Conservation (phyloP, 805 yeast genomes). For the Zygotorulaspora florentina region DNA sequence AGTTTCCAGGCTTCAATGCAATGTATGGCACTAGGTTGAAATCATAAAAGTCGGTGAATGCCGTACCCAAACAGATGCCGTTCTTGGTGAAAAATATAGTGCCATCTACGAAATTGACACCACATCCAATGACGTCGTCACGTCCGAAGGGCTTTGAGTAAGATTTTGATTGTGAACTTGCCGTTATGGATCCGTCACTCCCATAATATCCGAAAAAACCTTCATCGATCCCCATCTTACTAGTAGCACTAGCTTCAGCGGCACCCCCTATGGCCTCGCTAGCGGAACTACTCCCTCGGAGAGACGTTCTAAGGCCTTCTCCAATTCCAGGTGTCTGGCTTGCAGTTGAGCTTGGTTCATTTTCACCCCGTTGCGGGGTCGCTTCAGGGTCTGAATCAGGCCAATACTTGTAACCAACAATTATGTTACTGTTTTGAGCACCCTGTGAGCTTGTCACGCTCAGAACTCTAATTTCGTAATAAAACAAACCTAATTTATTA, state of each 20-base stretch:
- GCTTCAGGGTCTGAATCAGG: slow-evolving; percentile 8
- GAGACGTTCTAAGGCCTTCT: slow-evolving; percentile 11
- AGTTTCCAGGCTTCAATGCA: slow-evolving; percentile 38
- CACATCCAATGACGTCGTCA: slow-evolving; percentile 77
- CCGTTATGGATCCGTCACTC: slow-evolving; percentile 28
- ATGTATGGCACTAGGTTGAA: slow-evolving; percentile 44
- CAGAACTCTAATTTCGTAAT: slow-evolving; percentile 29
- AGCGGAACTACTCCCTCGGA: slow-evolving; percentile 12
- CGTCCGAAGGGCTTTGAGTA: slow-evolving; percentile 40
- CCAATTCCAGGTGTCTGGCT: slow-evolving; percentile 9
- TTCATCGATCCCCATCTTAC: slow-evolving; percentile 17
- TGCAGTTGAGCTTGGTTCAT: slow-evolving; percentile 9
- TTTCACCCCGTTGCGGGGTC: slow-evolving; percentile 6
- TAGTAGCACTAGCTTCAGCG: slow-evolving; percentile 9
- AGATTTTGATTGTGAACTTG: slow-evolving; percentile 19
- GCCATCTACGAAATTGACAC: slow-evolving; percentile 62
- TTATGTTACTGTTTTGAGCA: slow-evolving; percentile 26
- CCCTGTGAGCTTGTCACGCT: slow-evolving; percentile 27
- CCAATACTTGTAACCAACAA: slow-evolving; percentile 29
- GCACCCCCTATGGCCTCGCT: slow-evolving; percentile 4
- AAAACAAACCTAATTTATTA: slow-evolving; percentile 25
- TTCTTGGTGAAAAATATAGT: slow-evolving; percentile 75
- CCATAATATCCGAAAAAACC: slow-evolving; percentile 32
- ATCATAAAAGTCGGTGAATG: slow-evolving; percentile 45
- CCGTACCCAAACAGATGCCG: slow-evolving; percentile 60